Conservation (phyloP, 2,329 filamentous ascomycete genomes). For the Xylaria sp. region DNA sequence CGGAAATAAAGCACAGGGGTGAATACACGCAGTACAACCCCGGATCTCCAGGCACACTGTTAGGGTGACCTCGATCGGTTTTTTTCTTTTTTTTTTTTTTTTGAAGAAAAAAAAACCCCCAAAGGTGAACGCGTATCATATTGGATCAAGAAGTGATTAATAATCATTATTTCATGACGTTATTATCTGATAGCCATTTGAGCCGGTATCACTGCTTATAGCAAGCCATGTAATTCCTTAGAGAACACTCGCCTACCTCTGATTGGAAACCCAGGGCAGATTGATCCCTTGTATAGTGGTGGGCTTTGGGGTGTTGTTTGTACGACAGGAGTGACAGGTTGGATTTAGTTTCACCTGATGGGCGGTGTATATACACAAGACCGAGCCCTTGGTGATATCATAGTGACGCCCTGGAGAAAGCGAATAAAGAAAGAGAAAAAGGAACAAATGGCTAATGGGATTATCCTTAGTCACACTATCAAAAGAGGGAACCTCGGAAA, state of each 20-base stretch:
- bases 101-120: neutral
- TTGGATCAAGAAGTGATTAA: neutral
- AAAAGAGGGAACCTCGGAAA: constrained; percentile 14
- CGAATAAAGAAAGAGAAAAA: neutral
- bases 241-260: neutral
- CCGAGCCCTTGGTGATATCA: neutral
- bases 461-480: constrained; percentile 6
- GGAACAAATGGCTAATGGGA: neutral
- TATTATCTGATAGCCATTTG: neutral
- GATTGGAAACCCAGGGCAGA: neutral
- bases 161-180: neutral
- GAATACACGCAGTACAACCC: neutral
- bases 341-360: constrained; percentile 12
- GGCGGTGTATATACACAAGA: constrained; percentile 18
- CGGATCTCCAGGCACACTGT: constrained; percentile 4
- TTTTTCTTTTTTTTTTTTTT: no score
- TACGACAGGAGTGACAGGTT: neutral
- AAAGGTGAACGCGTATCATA: neutral
- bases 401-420: neutral
- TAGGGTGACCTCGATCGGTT: no score
- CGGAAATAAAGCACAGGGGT: neutral
- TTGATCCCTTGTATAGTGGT: neutral
- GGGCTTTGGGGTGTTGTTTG: neutral
- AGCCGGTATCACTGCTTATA: neutral
- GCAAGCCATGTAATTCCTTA: neutral